Conservation (phyloP, 176 grass and related monocot genomes). For the Rhynchospora breviuscula region DNA sequence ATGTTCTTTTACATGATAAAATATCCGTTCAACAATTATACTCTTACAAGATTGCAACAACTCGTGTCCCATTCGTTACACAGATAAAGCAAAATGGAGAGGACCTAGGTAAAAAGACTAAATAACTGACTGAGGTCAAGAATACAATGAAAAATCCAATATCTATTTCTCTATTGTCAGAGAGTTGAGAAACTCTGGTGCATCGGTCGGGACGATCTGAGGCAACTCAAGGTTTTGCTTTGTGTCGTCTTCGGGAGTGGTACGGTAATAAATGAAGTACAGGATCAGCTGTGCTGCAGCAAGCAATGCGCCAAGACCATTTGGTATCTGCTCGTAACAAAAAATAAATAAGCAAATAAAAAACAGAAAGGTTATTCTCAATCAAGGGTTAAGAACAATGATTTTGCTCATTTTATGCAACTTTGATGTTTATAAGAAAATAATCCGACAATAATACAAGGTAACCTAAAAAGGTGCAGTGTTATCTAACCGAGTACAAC, state of each 20-base stretch:
- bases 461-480: neutral
- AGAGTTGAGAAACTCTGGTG: neutral
- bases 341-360: no score
- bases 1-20: no score
- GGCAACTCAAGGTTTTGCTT: slow-evolving; percentile 33
- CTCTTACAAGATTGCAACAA: no score
- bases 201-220: neutral
- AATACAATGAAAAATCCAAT: neutral
- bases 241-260: slow-evolving; percentile 23
- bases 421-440: no score
- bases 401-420: no score
- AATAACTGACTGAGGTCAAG: neutral
- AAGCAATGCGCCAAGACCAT: slow-evolving; percentile 42
- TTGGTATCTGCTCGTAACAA: slow-evolving; percentile 38
- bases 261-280: slow-evolving; percentile 47
- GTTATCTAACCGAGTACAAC: neutral
- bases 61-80: no score
- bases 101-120: no score
- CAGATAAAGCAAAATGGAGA: no score
- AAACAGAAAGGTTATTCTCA: neutral
- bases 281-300: slow-evolving; percentile 45
- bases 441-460: no score
- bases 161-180: neutral
- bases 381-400: neutral
- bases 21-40: no score